Conservation (phyloP, 2,329 filamentous ascomycete genomes). For the Curvularia lunata region DNA sequence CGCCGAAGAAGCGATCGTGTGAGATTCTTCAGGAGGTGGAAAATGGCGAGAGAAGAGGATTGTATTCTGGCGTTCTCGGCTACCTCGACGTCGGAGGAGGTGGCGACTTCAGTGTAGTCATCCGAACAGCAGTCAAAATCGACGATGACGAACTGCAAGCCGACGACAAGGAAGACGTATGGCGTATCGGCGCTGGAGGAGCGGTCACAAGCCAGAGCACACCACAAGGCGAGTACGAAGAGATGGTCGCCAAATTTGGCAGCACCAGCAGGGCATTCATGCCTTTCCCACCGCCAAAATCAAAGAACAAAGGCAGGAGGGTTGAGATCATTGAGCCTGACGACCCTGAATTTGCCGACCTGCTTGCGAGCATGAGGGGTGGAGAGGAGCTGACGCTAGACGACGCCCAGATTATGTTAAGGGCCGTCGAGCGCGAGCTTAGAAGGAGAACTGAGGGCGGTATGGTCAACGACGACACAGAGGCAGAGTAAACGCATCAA, state of each 20-base stretch:
- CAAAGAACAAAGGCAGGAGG: slow-evolving; percentile 16
- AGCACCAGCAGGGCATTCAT: slow-evolving; percentile 43
- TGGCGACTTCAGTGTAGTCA: slow-evolving; percentile 91
- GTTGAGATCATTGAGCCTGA: slow-evolving; percentile 29
- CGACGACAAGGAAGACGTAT: slow-evolving; percentile 59
- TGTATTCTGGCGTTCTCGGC: slow-evolving; percentile 89
- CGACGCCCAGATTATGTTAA: slow-evolving; percentile 29
- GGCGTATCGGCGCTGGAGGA: slow-evolving; percentile 88
- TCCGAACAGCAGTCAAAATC: slow-evolving; percentile 74
- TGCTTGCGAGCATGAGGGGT: slow-evolving; percentile 26
- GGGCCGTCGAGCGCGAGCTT: slow-evolving; percentile 24
- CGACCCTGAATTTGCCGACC: slow-evolving; percentile 27
- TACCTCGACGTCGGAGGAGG: slow-evolving; percentile 86
- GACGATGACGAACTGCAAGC: slow-evolving; percentile 19
- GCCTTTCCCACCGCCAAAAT: slow-evolving; percentile 21
- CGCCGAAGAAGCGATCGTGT: slow-evolving; percentile 91
- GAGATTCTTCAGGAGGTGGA: slow-evolving; percentile 79
- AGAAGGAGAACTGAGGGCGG: slow-evolving; percentile 13
- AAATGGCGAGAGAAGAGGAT: slow-evolving; percentile 65
- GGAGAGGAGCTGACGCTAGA: slow-evolving; percentile 24
- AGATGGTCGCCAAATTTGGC: slow-evolving; percentile 69
- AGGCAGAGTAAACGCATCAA: slow-evolving; percentile 11
- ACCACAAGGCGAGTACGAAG: slow-evolving; percentile 80
- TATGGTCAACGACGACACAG: slow-evolving; percentile 6
- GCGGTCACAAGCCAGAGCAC: slow-evolving; percentile 87